Conservation (phyloP, 352 stramenopile species). For the Phytophthora crassamura region DNA sequence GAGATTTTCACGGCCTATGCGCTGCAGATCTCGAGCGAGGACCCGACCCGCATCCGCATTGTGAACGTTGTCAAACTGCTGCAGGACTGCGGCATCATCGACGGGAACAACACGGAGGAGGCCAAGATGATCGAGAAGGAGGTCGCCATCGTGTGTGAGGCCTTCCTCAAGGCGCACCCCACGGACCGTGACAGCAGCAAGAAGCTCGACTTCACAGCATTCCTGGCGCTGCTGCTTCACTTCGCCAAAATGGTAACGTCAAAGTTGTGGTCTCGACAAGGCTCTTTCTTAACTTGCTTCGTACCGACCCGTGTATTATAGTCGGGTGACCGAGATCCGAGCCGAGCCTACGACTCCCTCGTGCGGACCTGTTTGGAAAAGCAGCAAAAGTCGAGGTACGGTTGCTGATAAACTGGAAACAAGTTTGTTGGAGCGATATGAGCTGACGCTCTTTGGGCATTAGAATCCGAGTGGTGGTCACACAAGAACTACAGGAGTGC, state of each 20-base stretch:
- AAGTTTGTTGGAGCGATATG: not conserved
- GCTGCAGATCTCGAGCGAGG: constrained; percentile 77
- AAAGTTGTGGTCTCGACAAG: not conserved
- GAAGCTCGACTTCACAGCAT: constrained; percentile 76
- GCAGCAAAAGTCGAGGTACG: constrained; percentile 60
- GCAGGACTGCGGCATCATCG: constrained; percentile 80
- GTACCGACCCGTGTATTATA: constrained; percentile 15
- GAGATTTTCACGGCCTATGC: constrained; percentile 82
- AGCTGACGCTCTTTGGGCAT: not conserved
- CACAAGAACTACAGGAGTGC: constrained; percentile 72
- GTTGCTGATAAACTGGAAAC: not conserved
- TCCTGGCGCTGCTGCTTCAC: constrained; percentile 69
- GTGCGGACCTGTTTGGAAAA: constrained; percentile 74
- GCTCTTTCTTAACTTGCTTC: too few relatives aligned
- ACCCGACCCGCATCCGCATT: constrained; percentile 76
- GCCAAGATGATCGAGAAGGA: constrained; percentile 77
- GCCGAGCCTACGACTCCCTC: constrained; percentile 65
- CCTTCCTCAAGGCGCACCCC: constrained; percentile 67
- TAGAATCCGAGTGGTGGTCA: constrained; percentile 51
- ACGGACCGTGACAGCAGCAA: constrained; percentile 65
- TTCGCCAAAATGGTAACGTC: constrained; percentile 69
- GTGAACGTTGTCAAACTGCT: constrained; percentile 76
- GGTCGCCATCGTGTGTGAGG: constrained; percentile 78
- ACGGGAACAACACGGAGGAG: constrained; percentile 53
- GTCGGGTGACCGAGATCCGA: constrained; percentile 63